Percentiles rank a stretch among this genome's conserved stretches.
Evolutionary conservation across 805 yeast species (phyloP).

Genomic region (Kluyveromyces wickerhamii): DNA sequence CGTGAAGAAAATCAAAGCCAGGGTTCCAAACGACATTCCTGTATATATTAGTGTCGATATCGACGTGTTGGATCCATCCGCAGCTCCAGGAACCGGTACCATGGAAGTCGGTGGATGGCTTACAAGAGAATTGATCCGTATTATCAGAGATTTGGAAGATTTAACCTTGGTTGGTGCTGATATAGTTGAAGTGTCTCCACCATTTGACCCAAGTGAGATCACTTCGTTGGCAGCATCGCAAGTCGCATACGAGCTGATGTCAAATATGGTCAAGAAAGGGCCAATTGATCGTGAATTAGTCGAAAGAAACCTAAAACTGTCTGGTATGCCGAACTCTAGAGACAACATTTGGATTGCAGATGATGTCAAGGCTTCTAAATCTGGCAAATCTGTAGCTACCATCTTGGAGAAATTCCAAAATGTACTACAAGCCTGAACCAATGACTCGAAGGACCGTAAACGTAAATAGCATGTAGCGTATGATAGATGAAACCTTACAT

Average conservation of each 20-base stretch:
- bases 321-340: not conserved
- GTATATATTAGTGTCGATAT: conserved; percentile 76
- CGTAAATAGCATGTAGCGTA: too few relatives aligned
- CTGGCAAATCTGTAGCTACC: too few relatives aligned
- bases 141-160: conserved; percentile 53
- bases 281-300: conserved; percentile 15
- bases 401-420: too few relatives aligned
- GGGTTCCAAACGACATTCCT: conserved; percentile 57
- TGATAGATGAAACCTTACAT: too few relatives aligned
- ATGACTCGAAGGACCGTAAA: too few relatives aligned
- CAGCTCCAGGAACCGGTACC: conserved; percentile 76
- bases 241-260: conserved; percentile 59
- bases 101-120: conserved; percentile 71
- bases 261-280: conserved; percentile 66
- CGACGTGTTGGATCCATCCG: conserved; percentile 65
- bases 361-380: too few relatives aligned
- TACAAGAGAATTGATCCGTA: conserved; percentile 51
- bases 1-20: conserved; percentile 40
- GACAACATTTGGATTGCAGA: too few relatives aligned
- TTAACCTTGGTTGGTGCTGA: conserved; percentile 66
- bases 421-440: not conserved
- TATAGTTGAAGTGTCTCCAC: conserved; percentile 66
- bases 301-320: not conserved
- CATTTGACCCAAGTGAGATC: conserved; percentile 55
- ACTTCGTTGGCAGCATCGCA: conserved; percentile 67